A percentile compares a stretch with the other conserved stretches of the same genome.
Conservation (phyloP, 306 rosid genomes). For the Trichosanthes cucumerina region DNA sequence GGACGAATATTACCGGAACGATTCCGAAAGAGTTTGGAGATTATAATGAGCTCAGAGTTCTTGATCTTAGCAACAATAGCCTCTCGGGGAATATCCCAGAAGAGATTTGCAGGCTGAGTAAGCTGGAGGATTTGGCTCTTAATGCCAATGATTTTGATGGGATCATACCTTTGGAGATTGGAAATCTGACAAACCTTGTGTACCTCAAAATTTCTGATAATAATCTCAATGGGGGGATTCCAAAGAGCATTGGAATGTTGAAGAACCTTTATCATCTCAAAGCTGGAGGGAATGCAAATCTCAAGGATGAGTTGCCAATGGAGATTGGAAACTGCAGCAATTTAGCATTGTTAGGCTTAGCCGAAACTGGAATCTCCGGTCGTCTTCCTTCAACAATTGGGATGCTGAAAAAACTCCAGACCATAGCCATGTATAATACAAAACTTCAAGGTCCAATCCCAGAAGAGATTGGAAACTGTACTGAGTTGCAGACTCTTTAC, state of each 20-base stretch:
- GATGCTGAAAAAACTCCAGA: slow-evolving; percentile 43
- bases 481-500: slow-evolving; percentile 53
- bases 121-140: slow-evolving; percentile 39
- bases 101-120: slow-evolving; percentile 54
- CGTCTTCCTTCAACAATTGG: slow-evolving; percentile 63
- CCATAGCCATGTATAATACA: slow-evolving; percentile 59
- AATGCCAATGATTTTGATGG: slow-evolving; percentile 57
- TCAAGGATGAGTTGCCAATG: slow-evolving; percentile 61
- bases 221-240: slow-evolving; percentile 50
- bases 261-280: slow-evolving; percentile 45
- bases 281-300: slow-evolving; percentile 66
- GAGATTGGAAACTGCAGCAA: slow-evolving; percentile 79
- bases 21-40: slow-evolving; percentile 64
- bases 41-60: slow-evolving; percentile 30
- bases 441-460: slow-evolving; percentile 61
- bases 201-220: slow-evolving; percentile 60
- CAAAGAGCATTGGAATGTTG: slow-evolving; percentile 55
- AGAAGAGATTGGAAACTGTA: slow-evolving; percentile 82
- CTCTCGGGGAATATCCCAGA: slow-evolving; percentile 62
- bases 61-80: slow-evolving; percentile 56
- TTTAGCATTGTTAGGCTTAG: slow-evolving; percentile 66
- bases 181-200: slow-evolving; percentile 53
- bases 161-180: slow-evolving; percentile 40
- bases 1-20: slow-evolving; percentile 49
- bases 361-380: slow-evolving; percentile 76